Conservation (phyloP, 2,329 filamentous ascomycete species). For the Neofusicoccum umdonicola region DNA sequence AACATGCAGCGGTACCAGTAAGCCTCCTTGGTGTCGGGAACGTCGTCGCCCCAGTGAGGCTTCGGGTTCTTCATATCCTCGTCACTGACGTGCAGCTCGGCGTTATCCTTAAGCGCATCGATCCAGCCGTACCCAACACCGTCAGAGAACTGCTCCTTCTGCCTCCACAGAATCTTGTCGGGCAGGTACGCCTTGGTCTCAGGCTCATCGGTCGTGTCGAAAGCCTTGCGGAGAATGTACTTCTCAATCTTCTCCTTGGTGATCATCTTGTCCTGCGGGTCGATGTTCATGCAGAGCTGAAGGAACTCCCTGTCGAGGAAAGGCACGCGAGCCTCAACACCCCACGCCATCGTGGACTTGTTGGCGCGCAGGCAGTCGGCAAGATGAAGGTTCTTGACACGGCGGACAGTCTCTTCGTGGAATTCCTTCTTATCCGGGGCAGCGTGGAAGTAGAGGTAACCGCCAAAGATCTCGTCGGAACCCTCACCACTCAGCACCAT, state of each 20-base stretch:
- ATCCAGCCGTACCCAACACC: slow-evolving; percentile 99
- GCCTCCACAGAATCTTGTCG: slow-evolving; percentile 91
- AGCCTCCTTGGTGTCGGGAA: slow-evolving; percentile 96
- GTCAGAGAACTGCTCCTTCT: slow-evolving; percentile 99
- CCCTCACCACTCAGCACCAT: slow-evolving; percentile 98
- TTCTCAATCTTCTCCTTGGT: slow-evolving; percentile 88
- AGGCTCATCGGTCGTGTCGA: slow-evolving; percentile 88
- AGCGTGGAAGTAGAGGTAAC: slow-evolving; percentile 97
- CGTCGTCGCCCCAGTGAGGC: slow-evolving; percentile 88
- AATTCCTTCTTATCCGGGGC: slow-evolving; percentile 89
- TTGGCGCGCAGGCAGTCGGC: slow-evolving; percentile 97
- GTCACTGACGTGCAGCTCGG: slow-evolving; percentile 84
- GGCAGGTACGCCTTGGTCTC: slow-evolving; percentile 83
- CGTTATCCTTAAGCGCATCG: slow-evolving; percentile 92
- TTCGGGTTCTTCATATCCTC: slow-evolving; percentile 99
- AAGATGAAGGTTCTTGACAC: slow-evolving; percentile 94
- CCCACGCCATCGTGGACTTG: slow-evolving; percentile 98
- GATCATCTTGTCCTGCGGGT: slow-evolving; percentile 95
- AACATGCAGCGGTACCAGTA: slow-evolving; percentile 99
- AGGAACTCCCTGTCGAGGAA: slow-evolving; percentile 98
- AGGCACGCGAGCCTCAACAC: slow-evolving; percentile 93
- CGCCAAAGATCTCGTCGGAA: slow-evolving; percentile 96
- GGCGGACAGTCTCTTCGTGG: slow-evolving; percentile 89
- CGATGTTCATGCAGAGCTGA: slow-evolving; percentile 87
- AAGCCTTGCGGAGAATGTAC: slow-evolving; percentile 96